Conservation (phyloP, 352 stramenopile species). For the Phytophthora cryptogea region DNA sequence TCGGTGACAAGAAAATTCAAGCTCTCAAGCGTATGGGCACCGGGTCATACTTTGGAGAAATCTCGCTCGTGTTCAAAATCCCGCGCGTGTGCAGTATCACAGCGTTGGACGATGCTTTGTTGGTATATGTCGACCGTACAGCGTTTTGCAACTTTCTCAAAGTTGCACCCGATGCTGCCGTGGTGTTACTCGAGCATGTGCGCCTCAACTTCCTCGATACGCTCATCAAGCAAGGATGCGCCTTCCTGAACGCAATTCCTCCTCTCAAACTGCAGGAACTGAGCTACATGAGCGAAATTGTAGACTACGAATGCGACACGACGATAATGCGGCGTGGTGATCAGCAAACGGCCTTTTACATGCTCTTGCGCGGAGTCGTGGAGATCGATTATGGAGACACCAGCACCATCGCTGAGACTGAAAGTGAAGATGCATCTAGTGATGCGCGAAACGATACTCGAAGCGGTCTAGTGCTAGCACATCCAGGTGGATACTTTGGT, state of each 20-base stretch:
- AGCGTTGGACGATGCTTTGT: constrained; percentile 59
- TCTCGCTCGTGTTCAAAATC: constrained; percentile 73
- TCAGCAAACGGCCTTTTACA: constrained; percentile 44
- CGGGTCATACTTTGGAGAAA: constrained; percentile 76
- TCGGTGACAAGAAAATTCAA: constrained; percentile 44
- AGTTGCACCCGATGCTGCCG: constrained; percentile 54
- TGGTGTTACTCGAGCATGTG: constrained; percentile 66
- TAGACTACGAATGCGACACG: constrained; percentile 36
- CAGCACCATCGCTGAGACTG: constrained; percentile 11
- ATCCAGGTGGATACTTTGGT: constrained; percentile 66
- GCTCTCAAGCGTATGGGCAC: constrained; percentile 54
- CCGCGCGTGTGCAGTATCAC: constrained; percentile 69
- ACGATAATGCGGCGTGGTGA: constrained; percentile 40
- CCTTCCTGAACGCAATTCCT: constrained; percentile 61
- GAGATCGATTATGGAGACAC: constrained; percentile 36
- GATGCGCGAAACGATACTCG: neutral
- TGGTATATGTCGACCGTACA: constrained; percentile 71
- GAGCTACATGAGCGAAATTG: constrained; percentile 54
- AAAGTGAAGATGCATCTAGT: constrained; percentile 7
- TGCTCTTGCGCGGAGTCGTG: constrained; percentile 49
- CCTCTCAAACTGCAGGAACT: constrained; percentile 60
- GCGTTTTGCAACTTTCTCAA: constrained; percentile 79
- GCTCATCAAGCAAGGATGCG: constrained; percentile 60
- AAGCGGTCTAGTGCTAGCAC: constrained; percentile 39
- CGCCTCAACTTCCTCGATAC: constrained; percentile 64